Evolutionary conservation across 2,329 filamentous ascomycete species (phyloP), one percentile per base, ranked within the genome.

Genomic region (Purpureocillium takamizusanense): DNA sequence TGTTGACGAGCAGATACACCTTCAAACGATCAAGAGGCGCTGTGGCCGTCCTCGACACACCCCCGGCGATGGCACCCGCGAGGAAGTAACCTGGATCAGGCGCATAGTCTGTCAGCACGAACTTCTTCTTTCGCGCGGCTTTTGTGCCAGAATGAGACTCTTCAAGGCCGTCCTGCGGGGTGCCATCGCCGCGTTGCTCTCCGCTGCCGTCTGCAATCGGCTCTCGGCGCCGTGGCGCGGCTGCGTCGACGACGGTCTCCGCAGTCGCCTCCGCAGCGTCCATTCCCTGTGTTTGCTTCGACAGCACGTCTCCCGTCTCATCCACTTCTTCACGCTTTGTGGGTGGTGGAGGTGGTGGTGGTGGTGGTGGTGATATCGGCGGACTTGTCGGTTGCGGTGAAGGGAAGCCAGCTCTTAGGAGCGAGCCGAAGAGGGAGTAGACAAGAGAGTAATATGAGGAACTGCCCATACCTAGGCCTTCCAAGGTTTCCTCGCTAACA

Each of bases 41-140:
- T 50, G 92, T 98, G 46, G 86, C 84, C 57, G 92, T 97, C 58
- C 92, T 83, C 57, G 90, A 97, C 53, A 95, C 82, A 60, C 88
- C 90, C 60, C 92, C 92, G 60, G 90, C 88, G 59, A 94, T 72
- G 62, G 88, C 92, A 71, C 92, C 92, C 61, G 92, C 92, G 67
- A 94, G 66, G 65, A 97, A 98, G 68, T 97, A 98, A 75, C 92
- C 92, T 94, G 83, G 74, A 78, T 87, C 77, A 62, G 85, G 86
- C 62, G 87, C 70, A 71, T 83, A 73, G 60, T 71, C 68, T 61
- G 76, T 80, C 69, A 81, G 76, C 69, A 61, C 68, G 58, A 58
- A 61, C 60, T 69, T 69, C 61, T 57, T 63, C 47, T 54, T 55
- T 37, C 48, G 47, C 49, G 49, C 51, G 49, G 49, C 55, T 44